Percentiles rank a stretch among this genome's conserved stretches.
These are phyloP conservation scores for Aspergillus candidus DNA, from an alignment of 2,329 filamentous ascomycete genomes.

Conservation along the genomic window DNA sequence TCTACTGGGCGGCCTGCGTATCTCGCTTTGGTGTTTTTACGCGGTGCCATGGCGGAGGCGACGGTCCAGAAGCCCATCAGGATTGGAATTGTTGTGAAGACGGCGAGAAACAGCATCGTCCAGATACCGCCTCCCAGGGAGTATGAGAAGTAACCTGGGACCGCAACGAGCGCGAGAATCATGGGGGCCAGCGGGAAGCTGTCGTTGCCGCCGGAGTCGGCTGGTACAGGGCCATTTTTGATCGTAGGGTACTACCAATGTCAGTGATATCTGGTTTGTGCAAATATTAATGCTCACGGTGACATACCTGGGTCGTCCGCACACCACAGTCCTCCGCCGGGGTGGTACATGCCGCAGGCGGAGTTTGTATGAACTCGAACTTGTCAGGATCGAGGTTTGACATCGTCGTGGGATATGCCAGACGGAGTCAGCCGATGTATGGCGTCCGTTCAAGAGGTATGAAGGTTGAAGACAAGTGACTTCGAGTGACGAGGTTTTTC, in stretches of 20 bases:
- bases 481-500: no score
- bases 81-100: constrained; percentile 14
- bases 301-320: constrained; percentile 18
- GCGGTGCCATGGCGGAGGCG: constrained; percentile 14
- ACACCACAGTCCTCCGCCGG: constrained; percentile 21
- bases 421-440: no score
- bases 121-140: constrained; percentile 13
- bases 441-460: no score
- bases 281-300: no score
- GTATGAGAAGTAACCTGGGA: constrained; percentile 17
- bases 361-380: constrained; percentile 23
- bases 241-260: constrained; percentile 21
- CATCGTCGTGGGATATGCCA: no score
- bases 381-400: no score
- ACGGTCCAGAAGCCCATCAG: constrained; percentile 19
- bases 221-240: constrained; percentile 18
- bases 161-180: constrained; percentile 11
- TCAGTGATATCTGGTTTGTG: background rate
- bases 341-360: constrained; percentile 16
- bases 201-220: constrained; percentile 22
- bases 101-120: constrained; percentile 12
- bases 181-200: constrained; percentile 22
- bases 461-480: no score
- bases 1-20: constrained; percentile 20
- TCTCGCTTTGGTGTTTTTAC: constrained; percentile 19